Evolutionary conservation across 2,329 filamentous ascomycete species (phyloP), one percentile per base, ranked within the genome.

Genomic region (Nothopassalora personata): DNA sequence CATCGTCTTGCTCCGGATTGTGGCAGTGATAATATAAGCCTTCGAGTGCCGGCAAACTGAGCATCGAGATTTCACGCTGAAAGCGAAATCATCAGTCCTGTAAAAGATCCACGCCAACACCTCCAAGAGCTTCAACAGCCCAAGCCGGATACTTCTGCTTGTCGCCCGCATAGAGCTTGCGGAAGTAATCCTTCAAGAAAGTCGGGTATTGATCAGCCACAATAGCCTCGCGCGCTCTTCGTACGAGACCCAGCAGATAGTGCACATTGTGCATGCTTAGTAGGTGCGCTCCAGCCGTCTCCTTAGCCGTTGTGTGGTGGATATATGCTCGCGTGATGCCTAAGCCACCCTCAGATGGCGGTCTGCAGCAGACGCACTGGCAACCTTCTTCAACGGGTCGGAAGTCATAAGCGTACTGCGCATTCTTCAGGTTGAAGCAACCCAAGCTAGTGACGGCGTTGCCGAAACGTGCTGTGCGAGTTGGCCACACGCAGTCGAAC

Each of bases 401-500:
- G 71, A 96, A 96, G 74, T 97, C 93, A 61, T 83, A 77, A 0
- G 89, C 85, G 71, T 86, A 97, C 48, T 80, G 80, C 28, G 86
- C 83, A 71, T 93, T 86, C 61, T 90, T 87, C 50, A 99, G 78
- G 72, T 96, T 97, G 49, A 97, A 77, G n/a, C 90, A 84, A 10
- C 94, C 95, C 46, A 80, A 69, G 57, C 85, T 83, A 2, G 93
- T 97, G 59, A 99, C 84, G 39, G 93, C 94, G 71, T 97, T 97
- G 60, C 95, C 94, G 71, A 99, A 99, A 34, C 94, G 86, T 7
- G 94, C 94, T 36, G 94, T 99, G 56, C 94, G 83, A 4, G 94
- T 97, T 1, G 94, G 95, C 94, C 94, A 99, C 6, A 99, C 94
- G 71, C 95, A 99, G 76, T 99, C 94, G 72, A 99, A 99, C 94